Evolutionary conservation across 805 yeast genomes (phyloP), one percentile per base, ranked within the genome.

Genomic region (Suhomyces tanzawaensis): DNA sequence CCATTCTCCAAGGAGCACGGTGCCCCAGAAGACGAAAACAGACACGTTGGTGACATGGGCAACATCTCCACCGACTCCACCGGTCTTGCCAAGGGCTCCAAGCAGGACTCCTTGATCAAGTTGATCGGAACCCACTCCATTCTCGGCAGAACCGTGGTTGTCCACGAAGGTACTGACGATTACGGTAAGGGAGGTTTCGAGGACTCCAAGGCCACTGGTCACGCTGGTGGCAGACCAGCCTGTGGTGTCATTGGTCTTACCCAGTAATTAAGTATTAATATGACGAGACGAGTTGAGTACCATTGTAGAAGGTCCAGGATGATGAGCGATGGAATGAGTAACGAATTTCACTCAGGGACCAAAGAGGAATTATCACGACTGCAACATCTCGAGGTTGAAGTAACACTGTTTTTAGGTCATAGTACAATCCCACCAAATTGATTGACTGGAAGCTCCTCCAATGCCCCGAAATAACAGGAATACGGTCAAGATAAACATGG

Each of bases 141-240:
- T 51, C 60, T 93, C 42, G 99, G 99, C 55, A 87, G 98, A 81
- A 82, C 96, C 49, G 95, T 90, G 44, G 96, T 90, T 52, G 82
- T 90, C 47, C 98, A 90, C 69, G 88, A 77, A 46, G 98, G 96
- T 60, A 72, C 78, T 51, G 97, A 90, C 64, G 97, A 90, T 64
- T 81, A 86, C 59, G 97, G 97, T 65, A 83, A 85, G 75, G 96
- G 96, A 68, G 95, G 89, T 46, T 81, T 82, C 62, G 82, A 85
- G 44, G 96, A 87, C 68, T 85, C 95, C 48, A 77, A 85, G 71
- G 88, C 84, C 74, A 89, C 96, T 52, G 97, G 97, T 74, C 88
- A 90, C 62, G 97, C 98, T 44, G 98, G 98, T 66, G 90, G 84
- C 52, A 89, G 98, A 81, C 86, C 93, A 53, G 98, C 98, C 48